Conservation (phyloP, 179 eudicot genomes). For the Sideroxylon spinosum region DNA sequence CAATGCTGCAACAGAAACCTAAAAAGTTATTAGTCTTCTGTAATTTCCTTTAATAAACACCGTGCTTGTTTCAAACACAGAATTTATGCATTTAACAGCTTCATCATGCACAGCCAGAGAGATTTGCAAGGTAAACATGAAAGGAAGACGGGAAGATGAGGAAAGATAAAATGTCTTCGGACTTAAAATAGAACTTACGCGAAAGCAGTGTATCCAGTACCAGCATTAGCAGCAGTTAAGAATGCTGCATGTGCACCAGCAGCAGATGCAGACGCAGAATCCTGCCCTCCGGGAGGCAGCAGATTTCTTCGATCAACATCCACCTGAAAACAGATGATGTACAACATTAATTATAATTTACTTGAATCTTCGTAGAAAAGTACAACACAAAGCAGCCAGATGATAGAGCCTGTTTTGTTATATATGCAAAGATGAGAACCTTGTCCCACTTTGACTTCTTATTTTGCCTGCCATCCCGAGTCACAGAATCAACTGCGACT, state of each 20-base stretch:
- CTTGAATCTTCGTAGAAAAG: not conserved
- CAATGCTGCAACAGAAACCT: no score
- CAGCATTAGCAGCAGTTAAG: conserved; percentile 67
- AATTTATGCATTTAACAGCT: not conserved
- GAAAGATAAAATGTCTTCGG: not conserved
- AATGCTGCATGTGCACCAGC: conserved; percentile 58
- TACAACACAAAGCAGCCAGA: not conserved
- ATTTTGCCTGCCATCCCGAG: conserved; percentile 73
- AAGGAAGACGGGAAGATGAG: conserved; percentile 7
- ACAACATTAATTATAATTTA: not conserved
- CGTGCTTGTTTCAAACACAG: not conserved
- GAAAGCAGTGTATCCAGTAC: conserved; percentile 77
- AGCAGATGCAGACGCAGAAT: conserved; percentile 47
- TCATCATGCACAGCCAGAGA: not conserved
- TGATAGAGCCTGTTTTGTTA: not conserved
- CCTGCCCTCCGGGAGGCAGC: conserved; percentile 48
- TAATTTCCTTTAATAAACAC: not conserved
- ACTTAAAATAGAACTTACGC: conserved; percentile 50
- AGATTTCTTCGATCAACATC: conserved; percentile 64
- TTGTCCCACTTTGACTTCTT: conserved; percentile 98
- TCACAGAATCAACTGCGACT: conserved; percentile 37
- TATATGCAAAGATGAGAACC: conserved; percentile 34
- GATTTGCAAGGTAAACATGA: not conserved
- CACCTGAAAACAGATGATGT: conserved; percentile 42
- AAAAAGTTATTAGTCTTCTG: no score